Conservation (phyloP, 2,329 filamentous ascomycete genomes). For the Fusarium napiforme region DNA sequence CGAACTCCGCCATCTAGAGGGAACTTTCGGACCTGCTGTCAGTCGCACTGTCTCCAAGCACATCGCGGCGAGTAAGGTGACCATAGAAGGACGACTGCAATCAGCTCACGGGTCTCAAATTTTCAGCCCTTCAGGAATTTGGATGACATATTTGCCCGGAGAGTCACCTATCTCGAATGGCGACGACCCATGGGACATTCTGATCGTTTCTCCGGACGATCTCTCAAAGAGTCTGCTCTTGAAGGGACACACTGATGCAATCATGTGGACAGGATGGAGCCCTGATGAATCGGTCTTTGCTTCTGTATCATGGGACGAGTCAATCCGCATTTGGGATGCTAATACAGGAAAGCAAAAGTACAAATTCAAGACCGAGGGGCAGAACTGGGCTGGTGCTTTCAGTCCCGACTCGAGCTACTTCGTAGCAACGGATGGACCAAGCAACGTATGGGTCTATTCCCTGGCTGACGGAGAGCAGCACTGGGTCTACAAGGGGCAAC, state of each 20-base stretch:
- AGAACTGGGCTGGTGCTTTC: slow-evolving; percentile 24
- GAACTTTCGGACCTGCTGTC: not conserved
- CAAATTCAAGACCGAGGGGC: slow-evolving; percentile 3
- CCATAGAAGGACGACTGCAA: not conserved
- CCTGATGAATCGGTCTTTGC: slow-evolving; percentile 18
- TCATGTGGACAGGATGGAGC: slow-evolving; percentile 28
- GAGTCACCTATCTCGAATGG: not conserved
- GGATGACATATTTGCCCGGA: slow-evolving; percentile 3
- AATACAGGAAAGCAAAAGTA: not conserved
- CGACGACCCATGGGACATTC: slow-evolving; percentile 1
- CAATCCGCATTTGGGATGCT: slow-evolving; percentile 24
- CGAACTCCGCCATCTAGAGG: not conserved
- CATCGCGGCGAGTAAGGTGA: not conserved
- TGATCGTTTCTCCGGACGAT: not conserved
- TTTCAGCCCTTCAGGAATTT: slow-evolving; percentile 17
- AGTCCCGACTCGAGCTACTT: slow-evolving; percentile 10
- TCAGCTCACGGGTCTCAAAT: not conserved
- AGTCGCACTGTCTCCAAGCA: not conserved
- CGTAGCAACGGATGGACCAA: not conserved
- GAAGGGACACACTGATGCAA: slow-evolving; percentile 5
- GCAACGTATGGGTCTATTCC: slow-evolving; percentile 7
- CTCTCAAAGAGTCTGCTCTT: not conserved
- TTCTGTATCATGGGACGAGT: slow-evolving; percentile 19
- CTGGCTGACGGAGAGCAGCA: not conserved
- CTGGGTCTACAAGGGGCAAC: not conserved